These are phyloP conservation scores for Digitaria exilis DNA, from an alignment of 202 grass and related monocot species.

Conservation along the genomic window DNA sequence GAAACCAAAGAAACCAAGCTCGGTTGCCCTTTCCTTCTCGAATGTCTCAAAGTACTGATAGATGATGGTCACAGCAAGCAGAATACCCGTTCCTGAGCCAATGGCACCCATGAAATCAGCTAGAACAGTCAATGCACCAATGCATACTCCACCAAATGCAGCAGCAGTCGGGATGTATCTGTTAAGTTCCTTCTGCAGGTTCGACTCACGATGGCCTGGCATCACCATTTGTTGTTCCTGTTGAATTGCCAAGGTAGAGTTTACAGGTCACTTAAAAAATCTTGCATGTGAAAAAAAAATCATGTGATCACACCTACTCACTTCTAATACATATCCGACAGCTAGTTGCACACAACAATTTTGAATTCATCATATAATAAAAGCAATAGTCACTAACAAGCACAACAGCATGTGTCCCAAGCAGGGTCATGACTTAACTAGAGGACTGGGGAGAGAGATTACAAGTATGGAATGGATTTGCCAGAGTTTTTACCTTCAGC, in stretches of 20 bases:
- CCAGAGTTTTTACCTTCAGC: conserved; percentile 57
- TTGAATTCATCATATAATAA: background rate
- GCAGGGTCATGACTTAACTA: background rate
- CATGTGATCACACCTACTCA: background rate
- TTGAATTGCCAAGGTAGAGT: conserved; percentile 8
- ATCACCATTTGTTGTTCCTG: conserved; percentile 98
- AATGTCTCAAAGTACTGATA: conserved; percentile 44
- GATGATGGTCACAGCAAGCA: conserved; percentile 50
- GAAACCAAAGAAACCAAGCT: conserved; percentile 36
- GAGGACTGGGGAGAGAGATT: background rate
- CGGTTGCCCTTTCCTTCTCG: conserved; percentile 31
- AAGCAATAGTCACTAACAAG: background rate
- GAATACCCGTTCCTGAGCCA: conserved; percentile 54
- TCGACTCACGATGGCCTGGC: conserved; percentile 78
- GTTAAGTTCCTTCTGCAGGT: conserved; percentile 87
- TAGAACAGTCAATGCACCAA: conserved; percentile 74
- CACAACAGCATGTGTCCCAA: background rate
- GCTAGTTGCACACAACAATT: background rate
- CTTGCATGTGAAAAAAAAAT: background rate
- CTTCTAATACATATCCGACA: background rate
- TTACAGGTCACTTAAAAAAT: background rate
- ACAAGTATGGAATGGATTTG: too few relatives aligned
- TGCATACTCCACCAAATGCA: conserved; percentile 81
- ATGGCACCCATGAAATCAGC: conserved; percentile 68
- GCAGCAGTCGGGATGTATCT: conserved; percentile 82